Base-by-base conservation (phyloP, 2,329 filamentous ascomycete species). In the Aspergillus brunneoviolaceus region DNA sequence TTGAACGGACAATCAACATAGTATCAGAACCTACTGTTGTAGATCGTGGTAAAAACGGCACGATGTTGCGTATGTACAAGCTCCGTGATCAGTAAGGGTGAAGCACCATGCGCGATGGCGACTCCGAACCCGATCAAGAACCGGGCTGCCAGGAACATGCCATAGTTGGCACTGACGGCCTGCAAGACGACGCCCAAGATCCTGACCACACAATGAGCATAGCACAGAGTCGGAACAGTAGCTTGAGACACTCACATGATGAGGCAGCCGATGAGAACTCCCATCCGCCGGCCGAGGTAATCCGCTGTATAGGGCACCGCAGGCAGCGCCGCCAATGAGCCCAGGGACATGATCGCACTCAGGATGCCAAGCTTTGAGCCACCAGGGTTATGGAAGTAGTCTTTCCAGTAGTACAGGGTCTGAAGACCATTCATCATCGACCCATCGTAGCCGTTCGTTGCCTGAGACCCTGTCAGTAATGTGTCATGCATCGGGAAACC, bases 281-380 rank as follows among this genome's bases (percentile, higher is more conserved):
- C 80, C 63, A 74, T 71, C 51, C 79, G 74, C 58, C 82, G 75
- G 16, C 82, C 82, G 10, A 80, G 67, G 33, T 75, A 67, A 74
- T 84, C 81, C 29, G 80, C 79, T 23, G 76, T 75, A 67, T 80
- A 83, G 16, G 80, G 79, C 4, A 79, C 77, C 50, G 81, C 72
- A 4, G 80, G 78, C n/a, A 83, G 71, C 35, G 80, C 79, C 12
- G 76, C 73, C 33, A 84, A 72, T 12, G 78, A 80, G 57, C 81
- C 82, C 51, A 83, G 75, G 48, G 79, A 79, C 77, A 82, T 80
- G 64, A 82, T 81, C 52, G 75, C 76, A 19, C 39, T 45, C 39
- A 45, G 16, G 39, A 45, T 69, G 76, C 80, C 80, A 2, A 81
- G 73, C 29, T 70, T 70, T 7, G 74, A 72, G 31, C 77, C 79